phyloP scores from a whole-genome alignment of 2,329 filamentous ascomycete genomes.

The Aspergillus felis region DNA sequence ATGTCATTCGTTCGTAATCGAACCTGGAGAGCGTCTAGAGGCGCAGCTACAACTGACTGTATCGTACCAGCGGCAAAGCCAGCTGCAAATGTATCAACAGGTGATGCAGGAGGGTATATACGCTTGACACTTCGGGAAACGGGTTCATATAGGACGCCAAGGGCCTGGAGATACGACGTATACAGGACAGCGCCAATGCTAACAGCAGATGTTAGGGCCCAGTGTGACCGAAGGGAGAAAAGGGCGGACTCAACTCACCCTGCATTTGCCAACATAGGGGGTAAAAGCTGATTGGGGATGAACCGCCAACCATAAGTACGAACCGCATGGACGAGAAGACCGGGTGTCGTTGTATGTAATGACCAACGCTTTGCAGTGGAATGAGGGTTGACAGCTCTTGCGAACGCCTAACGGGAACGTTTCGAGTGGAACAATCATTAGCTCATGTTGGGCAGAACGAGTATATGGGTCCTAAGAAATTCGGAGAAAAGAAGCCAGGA shows the following conservation, averaged over 20 bases:
- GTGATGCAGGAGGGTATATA: conserved; percentile 56
- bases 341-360: conserved; percentile 58
- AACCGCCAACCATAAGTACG: conserved; percentile 61
- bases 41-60: conserved; percentile 60
- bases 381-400: conserved; percentile 59
- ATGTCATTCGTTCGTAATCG: conserved; percentile 59
- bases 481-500: background rate
- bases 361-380: conserved; percentile 49
- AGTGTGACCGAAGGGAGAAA: background rate
- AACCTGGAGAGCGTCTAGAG: conserved; percentile 60
- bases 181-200: conserved; percentile 61
- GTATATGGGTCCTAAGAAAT: background rate
- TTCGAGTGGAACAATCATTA: conserved; percentile 2
- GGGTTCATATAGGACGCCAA: conserved; percentile 56
- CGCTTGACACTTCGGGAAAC: conserved; percentile 55
- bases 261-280: conserved; percentile 61
- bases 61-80: conserved; percentile 57
- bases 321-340: conserved; percentile 58
- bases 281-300: conserved; percentile 61
- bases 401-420: conserved; percentile 50
- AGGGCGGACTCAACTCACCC: conserved; percentile 35
- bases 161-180: conserved; percentile 58
- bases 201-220: background rate
- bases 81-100: conserved; percentile 53
- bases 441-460: background rate